These are phyloP conservation scores for Aureobasidium uvarum DNA, from an alignment of 2,329 filamentous ascomycete species.

Conservation along the genomic window DNA sequence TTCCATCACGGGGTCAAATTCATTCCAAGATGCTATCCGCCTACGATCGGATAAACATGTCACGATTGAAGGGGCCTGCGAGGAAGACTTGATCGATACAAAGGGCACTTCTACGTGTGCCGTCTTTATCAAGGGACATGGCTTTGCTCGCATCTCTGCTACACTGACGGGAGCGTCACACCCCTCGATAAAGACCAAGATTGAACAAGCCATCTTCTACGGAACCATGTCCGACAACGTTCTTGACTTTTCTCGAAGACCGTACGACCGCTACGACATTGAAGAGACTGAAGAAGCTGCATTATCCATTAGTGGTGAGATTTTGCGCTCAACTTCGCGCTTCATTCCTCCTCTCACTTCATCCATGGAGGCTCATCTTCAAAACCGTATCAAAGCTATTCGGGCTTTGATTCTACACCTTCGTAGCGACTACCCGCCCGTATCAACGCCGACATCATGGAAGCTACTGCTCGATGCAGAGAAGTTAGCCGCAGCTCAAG, in stretches of 20 bases:
- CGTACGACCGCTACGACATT: constrained; percentile 59
- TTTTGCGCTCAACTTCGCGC: constrained; percentile 72
- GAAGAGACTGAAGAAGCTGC: constrained; percentile 75
- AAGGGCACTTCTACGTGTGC: constrained; percentile 44
- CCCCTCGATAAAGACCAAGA: constrained; percentile 80
- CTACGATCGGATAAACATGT: constrained; percentile 59
- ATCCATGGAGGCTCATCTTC: constrained; percentile 78
- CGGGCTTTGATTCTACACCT: constrained; percentile 72
- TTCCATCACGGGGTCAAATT: constrained; percentile 60
- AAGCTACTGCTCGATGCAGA: constrained; percentile 84
- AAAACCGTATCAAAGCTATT: constrained; percentile 68
- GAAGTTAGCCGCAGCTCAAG: constrained; percentile 75
- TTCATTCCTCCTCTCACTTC: constrained; percentile 68
- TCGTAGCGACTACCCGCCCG: constrained; percentile 58
- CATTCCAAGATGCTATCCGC: constrained; percentile 84
- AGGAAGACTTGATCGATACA: constrained; percentile 47
- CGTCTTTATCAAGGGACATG: constrained; percentile 58
- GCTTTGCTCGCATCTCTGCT: constrained; percentile 55
- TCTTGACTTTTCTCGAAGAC: constrained; percentile 69
- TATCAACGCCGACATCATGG: constrained; percentile 73
- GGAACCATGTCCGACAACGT: constrained; percentile 78
- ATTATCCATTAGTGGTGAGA: constrained; percentile 73
- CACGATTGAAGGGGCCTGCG: constrained; percentile 50
- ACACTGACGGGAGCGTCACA: constrained; percentile 60
- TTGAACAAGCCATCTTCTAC: constrained; percentile 94